Evolutionary conservation across 345 rosid genomes (phyloP).

Genomic region (Melaleuca alternifolia): DNA sequence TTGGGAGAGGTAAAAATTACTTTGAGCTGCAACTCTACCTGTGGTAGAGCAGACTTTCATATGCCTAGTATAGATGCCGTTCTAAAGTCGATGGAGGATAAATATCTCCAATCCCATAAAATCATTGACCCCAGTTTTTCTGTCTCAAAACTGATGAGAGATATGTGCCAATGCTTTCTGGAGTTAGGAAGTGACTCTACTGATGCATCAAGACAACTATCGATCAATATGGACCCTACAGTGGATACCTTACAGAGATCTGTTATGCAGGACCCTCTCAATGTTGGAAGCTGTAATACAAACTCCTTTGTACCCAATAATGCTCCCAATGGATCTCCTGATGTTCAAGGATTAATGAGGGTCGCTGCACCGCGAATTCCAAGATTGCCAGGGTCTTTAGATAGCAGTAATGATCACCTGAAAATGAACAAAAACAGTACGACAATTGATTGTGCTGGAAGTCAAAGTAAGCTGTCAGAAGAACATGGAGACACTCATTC

Average conservation of each 20-base stretch:
- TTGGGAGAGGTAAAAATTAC: slow-evolving; percentile 81
- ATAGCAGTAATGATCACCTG: not conserved
- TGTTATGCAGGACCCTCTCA: slow-evolving; percentile 15
- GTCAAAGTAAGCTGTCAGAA: slow-evolving; percentile 14
- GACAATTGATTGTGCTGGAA: not conserved
- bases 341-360: not conserved
- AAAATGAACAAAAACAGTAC: slow-evolving; percentile 1
- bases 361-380: not conserved
- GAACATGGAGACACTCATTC: slow-evolving; percentile 2
- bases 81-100: slow-evolving; percentile 60
- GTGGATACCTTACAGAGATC: slow-evolving; percentile 39
- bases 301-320: not conserved
- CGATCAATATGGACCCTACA: slow-evolving; percentile 21
- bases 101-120: slow-evolving; percentile 67
- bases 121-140: slow-evolving; percentile 70
- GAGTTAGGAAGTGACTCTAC: slow-evolving; percentile 51
- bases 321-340: not conserved
- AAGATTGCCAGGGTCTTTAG: not conserved
- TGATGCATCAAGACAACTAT: slow-evolving; percentile 39
- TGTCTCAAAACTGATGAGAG: slow-evolving; percentile 51
- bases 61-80: slow-evolving; percentile 66
- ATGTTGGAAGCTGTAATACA: slow-evolving; percentile 5
- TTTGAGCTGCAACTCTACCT: slow-evolving; percentile 51
- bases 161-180: slow-evolving; percentile 72
- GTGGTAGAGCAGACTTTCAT: slow-evolving; percentile 41